These are phyloP conservation scores for Cyclotella cryptica DNA, from an alignment of 108 stramenopile genomes.

Conservation along the genomic window DNA sequence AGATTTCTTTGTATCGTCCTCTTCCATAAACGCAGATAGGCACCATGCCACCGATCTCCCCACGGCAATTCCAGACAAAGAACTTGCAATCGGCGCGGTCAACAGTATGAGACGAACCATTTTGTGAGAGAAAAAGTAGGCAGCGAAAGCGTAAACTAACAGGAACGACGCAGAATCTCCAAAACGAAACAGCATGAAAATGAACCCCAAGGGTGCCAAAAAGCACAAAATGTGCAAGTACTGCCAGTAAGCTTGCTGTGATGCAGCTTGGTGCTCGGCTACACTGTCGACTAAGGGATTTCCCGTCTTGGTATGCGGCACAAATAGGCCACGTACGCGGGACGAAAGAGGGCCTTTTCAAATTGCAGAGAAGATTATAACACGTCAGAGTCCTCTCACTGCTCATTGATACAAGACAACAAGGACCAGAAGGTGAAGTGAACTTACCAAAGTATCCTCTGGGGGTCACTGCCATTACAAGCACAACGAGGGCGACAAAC, in stretches of 20 bases:
- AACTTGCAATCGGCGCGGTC: constrained; percentile 91
- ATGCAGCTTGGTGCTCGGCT: constrained; percentile 98
- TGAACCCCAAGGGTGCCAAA: constrained; percentile 93
- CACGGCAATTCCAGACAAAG: constrained; percentile 90
- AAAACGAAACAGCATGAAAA: constrained; percentile 80
- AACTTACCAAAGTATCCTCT: constrained; percentile 89
- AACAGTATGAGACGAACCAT: constrained; percentile 98
- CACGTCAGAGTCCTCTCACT: too few relatives aligned
- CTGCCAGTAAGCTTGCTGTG: constrained; percentile 93
- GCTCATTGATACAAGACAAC: too few relatives aligned
- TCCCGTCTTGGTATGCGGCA: constrained; percentile 92
- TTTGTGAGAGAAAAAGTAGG: constrained; percentile 96
- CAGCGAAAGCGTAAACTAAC: constrained; percentile 87
- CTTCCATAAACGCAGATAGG: constrained; percentile 64
- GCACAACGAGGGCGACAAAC: constrained; percentile 48
- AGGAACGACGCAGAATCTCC: constrained; percentile 89
- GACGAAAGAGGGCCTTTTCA: constrained; percentile 61
- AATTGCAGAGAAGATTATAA: too few relatives aligned
- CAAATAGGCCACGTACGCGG: constrained; percentile 90
- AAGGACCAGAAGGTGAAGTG: too few relatives aligned
- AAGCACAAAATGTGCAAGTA: constrained; percentile 95
- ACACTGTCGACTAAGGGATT: constrained; percentile 94
- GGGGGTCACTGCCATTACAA: constrained; percentile 75
- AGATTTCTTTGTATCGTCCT: constrained; percentile 13
- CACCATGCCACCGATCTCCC: constrained; percentile 84